phyloP scores from a whole-genome alignment of 805 yeast genomes.

The Pachysolen tannophilus region DNA sequence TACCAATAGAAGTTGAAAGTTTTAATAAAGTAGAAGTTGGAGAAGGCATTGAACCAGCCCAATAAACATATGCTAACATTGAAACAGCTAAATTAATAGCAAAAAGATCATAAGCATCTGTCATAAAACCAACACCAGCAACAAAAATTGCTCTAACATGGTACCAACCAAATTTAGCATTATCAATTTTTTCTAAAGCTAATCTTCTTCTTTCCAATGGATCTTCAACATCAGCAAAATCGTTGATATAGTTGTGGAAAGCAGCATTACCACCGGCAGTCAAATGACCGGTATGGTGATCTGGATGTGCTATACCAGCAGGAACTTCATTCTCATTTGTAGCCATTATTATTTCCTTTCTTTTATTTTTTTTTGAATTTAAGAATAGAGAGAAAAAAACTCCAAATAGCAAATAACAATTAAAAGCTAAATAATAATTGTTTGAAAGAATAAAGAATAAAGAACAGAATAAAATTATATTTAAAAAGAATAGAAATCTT shows the following conservation, averaged over 20 bases:
- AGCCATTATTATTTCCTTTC: no score
- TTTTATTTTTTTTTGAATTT: no score
- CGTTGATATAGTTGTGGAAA: conserved; percentile 74
- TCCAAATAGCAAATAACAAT: no score
- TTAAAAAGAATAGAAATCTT: no score
- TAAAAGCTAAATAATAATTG: no score
- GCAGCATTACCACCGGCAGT: conserved; percentile 79
- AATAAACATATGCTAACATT: conserved; percentile 72
- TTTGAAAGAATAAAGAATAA: no score
- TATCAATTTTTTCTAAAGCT: conserved; percentile 78
- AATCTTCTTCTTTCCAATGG: conserved; percentile 83
- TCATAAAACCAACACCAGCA: conserved; percentile 91
- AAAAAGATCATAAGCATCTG: conserved; percentile 89
- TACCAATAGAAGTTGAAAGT: conserved; percentile 89
- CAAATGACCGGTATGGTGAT: no score
- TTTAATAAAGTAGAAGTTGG: conserved; percentile 73
- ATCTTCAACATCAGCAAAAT: conserved; percentile 75
- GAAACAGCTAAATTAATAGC: conserved; percentile 79
- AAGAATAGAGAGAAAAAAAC: no score
- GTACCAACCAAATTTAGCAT: conserved; percentile 74
- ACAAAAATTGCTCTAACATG: conserved; percentile 75
- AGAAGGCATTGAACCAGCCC: conserved; percentile 53
- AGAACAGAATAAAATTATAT: no score
- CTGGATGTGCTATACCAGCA: no score
- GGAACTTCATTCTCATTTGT: no score